Base-by-base conservation (phyloP, 2,329 filamentous ascomycete species). In the Cylindrodendrum hubeiense region DNA sequence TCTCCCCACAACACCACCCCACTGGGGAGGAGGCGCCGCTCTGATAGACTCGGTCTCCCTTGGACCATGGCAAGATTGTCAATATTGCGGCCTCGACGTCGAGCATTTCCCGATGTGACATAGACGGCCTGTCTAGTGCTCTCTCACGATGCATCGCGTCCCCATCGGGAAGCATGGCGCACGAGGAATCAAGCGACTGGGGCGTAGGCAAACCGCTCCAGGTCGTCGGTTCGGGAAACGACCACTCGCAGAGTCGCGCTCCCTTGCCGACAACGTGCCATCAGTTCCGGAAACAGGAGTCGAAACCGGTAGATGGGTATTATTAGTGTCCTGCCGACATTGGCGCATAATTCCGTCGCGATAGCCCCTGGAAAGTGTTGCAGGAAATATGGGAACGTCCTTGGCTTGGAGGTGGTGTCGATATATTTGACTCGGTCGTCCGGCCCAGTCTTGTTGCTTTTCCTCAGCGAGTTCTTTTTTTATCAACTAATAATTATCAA, bases 301-400 rank as follows among this genome's bases (percentile, higher is more conserved):
- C 54, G 33, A 53, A 63, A 58, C 60, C 50, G 24, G 60, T 57
- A 49, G 60, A 63, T 49, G 49, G 54, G 28, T 58, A 33, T 34
- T 43, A 33, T 58, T 58, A n/a, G 54, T 43, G 41, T 33, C 33
- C 47, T 37, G 43, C 54, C 47, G 26, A 22, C 15, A 28, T 46
- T 22, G 34, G 12, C 17, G 10, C 47, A 21, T n/a, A 39, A n/a
- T 8, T 34, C 34, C 34, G 49, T 39, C 37, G 37, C 37, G 43
- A 46, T 26, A 21, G 51, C 53, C 60, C 60, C 49, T 59, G 41
- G 43, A 15, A 39, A 17, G 41, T 37, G 54, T 55, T 50, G 60
- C 60, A 63, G 39, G 52, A 63, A 57, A 39, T 52, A 47, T 57
- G 60, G 57, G 60, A 63, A 63, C 60, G n/a, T 33, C 17, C 10